Evolutionary conservation across 2,329 filamentous ascomycete species (phyloP).

Genomic region (Microascus cirrosus): DNA sequence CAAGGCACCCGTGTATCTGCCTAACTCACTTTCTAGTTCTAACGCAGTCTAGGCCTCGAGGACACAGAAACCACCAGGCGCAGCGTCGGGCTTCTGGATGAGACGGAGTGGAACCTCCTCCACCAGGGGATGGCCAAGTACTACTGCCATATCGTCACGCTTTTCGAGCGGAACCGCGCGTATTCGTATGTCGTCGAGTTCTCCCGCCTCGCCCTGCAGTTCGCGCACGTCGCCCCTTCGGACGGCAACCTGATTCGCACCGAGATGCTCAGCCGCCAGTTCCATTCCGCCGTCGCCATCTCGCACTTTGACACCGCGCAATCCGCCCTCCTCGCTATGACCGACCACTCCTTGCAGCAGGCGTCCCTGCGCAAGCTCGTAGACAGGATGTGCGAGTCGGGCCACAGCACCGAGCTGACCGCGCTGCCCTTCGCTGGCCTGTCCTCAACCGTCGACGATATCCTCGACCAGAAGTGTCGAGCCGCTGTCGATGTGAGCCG

Average conservation of each 20-base stretch:
- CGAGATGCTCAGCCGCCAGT: slow-evolving; percentile 73
- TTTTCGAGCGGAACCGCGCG: slow-evolving; percentile 70
- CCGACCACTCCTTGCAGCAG: slow-evolving; percentile 59
- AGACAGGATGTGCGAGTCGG: slow-evolving; percentile 57
- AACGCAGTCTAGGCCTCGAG: slow-evolving; percentile 25
- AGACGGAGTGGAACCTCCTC: slow-evolving; percentile 59
- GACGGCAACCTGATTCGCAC: slow-evolving; percentile 36
- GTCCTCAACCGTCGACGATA: slow-evolving; percentile 66
- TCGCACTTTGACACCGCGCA: slow-evolving; percentile 77
- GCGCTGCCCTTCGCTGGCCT: slow-evolving; percentile 69
- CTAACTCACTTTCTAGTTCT: neutral
- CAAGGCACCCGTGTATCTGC: neutral
- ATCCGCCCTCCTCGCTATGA: slow-evolving; percentile 62
- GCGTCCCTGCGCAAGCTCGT: slow-evolving; percentile 61
- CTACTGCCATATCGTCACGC: slow-evolving; percentile 71
- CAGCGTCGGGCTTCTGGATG: slow-evolving; percentile 58
- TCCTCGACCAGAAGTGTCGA: slow-evolving; percentile 61
- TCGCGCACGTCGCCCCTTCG: slow-evolving; percentile 18
- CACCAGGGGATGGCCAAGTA: slow-evolving; percentile 71
- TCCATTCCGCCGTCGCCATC: slow-evolving; percentile 69
- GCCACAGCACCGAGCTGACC: slow-evolving; percentile 56
- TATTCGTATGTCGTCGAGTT: slow-evolving; percentile 80
- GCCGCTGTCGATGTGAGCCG: slow-evolving; percentile 53
- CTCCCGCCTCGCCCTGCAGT: slow-evolving; percentile 62
- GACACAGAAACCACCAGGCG: slow-evolving; percentile 38